Evolutionary conservation across 805 yeast species (phyloP).

Genomic region (Lipomyces kockii): DNA sequence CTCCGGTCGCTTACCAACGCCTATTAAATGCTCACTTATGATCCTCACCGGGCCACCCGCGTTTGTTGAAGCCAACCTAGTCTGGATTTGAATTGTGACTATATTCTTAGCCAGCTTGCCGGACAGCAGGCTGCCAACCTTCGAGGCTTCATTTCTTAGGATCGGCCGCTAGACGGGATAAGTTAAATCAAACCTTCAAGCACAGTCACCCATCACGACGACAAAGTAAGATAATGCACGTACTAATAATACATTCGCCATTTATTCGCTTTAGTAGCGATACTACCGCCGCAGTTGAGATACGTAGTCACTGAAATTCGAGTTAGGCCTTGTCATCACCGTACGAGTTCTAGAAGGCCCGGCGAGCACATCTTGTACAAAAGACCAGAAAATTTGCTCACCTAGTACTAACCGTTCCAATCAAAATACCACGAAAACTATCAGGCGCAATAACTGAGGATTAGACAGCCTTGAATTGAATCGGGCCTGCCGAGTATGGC

Average conservation of each 20-base stretch:
- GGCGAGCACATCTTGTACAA: not conserved
- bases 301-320: not conserved
- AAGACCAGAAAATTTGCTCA: not conserved
- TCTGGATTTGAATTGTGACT: not conserved
- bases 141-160: not conserved
- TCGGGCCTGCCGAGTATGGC: not conserved
- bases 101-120: not conserved
- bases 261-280: not conserved
- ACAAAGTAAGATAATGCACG: not conserved
- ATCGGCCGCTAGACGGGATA: not conserved
- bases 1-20: not conserved
- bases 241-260: not conserved
- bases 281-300: not conserved
- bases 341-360: not conserved
- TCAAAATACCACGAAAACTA: not conserved
- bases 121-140: not conserved
- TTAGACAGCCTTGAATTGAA: not conserved
- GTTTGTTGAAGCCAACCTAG: slow-evolving; percentile 1
- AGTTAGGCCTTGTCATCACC: not conserved
- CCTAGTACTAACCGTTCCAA: not conserved
- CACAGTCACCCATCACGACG: no score
- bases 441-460: not conserved
- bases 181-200: not conserved
- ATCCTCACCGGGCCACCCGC: not conserved
- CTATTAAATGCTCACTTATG: not conserved